Evolutionary conservation across 2,329 filamentous ascomycete genomes (phyloP).

Genomic region (Anisogramma anomala): DNA sequence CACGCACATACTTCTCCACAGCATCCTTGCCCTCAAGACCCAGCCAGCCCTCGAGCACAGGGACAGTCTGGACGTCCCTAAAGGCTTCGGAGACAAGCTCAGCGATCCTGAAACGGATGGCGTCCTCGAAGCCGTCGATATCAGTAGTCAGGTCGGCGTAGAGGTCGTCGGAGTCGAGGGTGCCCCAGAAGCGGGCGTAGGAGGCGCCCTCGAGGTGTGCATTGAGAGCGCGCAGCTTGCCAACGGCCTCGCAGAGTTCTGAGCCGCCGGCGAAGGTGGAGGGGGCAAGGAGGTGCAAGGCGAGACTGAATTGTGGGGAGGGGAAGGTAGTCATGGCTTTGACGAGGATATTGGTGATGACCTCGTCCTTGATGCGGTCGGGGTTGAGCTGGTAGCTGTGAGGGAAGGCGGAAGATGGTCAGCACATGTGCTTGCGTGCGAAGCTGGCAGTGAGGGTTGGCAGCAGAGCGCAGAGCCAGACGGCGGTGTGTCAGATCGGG

Average conservation of each 20-base stretch:
- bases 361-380: constrained; percentile 90
- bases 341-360: constrained; percentile 97
- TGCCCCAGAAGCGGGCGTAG: constrained; percentile 87
- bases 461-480: background rate
- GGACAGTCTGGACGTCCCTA: constrained; percentile 53
- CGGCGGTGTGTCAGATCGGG: constrained; percentile 53
- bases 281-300: constrained; percentile 84
- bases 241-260: constrained; percentile 79
- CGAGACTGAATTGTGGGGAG: constrained; percentile 85
- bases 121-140: constrained; percentile 87
- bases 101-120: constrained; percentile 82
- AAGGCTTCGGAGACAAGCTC: constrained; percentile 73
- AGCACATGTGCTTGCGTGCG: background rate
- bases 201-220: constrained; percentile 79
- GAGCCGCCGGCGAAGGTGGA: constrained; percentile 56
- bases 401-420: background rate
- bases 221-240: constrained; percentile 76
- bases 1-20: constrained; percentile 66
- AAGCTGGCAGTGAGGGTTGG: background rate
- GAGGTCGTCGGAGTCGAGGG: constrained; percentile 83
- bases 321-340: constrained; percentile 97
- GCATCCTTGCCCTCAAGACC: constrained; percentile 53
- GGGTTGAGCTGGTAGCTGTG: constrained; percentile 98
- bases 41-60: constrained; percentile 63
- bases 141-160: constrained; percentile 94